Evolutionary conservation across 352 stramenopile species (phyloP), one percentile per base, ranked within the genome.

Genomic region (Globisporangium yorkense): DNA sequence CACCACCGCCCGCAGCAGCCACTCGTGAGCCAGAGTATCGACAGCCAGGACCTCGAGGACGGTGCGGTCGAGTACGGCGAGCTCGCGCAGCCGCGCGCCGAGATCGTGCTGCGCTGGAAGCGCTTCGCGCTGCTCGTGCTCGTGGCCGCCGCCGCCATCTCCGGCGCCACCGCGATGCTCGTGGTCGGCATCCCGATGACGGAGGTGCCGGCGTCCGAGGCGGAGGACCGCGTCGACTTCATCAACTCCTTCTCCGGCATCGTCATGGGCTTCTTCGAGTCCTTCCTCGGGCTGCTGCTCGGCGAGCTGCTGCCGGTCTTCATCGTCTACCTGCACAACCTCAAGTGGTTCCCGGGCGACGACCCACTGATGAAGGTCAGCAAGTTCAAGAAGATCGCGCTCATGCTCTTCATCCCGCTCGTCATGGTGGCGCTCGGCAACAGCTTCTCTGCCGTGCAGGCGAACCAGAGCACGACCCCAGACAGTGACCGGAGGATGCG

Each of bases 51-150:
- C 31, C 5, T 35, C 31, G 31, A 35, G 31, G 31, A 35, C 31
- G 31, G 31, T 3, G 8, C 31, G 5, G 31, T 35, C 31, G 31
- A 35, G 31, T 35, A 35, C 31, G 31, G 31, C 31, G 31, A 35
- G 31, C 31, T 35, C 31, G 31, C 31, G 5, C 31, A 35, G 31
- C 75, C 75, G 8, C 62, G 68, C 29, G 67, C 75, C n/a, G 75
- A 86, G 59, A 86, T 86, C 63, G 72, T 83, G 20, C 57, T 86
- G 45, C 72, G 75, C 29, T 79, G 75, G 72, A 86, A 83, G 48
- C 72, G 75, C 18, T 86, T 86, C 54, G 61, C 59, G 18, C 40
- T 77, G 54, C 72, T 83, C 21, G 71, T 86, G 44, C 29, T 80
- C 44, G 51, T 86, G 49, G 66, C 67, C 9, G 68, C 73, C 33